A percentile compares a stretch with the other conserved stretches of the same genome.
phyloP scores from a whole-genome alignment of 163 green algal species.

The Chloromonas sp. region DNA sequence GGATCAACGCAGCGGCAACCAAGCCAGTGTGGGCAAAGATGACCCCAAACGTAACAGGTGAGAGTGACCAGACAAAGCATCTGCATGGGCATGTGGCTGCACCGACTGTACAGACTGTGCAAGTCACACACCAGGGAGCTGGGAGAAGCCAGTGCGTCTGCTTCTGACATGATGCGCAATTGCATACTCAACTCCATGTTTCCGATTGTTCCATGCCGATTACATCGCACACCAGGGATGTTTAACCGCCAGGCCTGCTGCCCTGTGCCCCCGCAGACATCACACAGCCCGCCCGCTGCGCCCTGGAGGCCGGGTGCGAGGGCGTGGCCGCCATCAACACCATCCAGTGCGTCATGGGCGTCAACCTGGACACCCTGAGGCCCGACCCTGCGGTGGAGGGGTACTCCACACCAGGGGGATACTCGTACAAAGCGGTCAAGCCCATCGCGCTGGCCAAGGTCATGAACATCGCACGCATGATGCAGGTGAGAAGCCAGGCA shows the following conservation, averaged over 20 bases:
- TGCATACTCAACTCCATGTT: too few species aligned
- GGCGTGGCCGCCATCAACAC: conserved; percentile 97
- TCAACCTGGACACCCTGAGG: conserved; percentile 91
- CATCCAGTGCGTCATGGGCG: conserved; percentile 87
- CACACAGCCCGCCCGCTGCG: conserved; percentile 52
- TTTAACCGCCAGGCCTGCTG: too few species aligned
- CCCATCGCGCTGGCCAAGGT: conserved; percentile 94
- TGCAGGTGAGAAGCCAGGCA: conserved; percentile 14
- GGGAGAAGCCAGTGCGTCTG: too few species aligned
- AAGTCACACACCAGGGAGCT: too few species aligned
- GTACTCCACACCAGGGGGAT: conserved; percentile 79
- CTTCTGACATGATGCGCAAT: too few species aligned
- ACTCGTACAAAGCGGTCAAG: conserved; percentile 83
- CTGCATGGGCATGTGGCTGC: too few species aligned
- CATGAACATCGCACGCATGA: conserved; percentile 70
- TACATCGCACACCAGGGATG: too few species aligned
- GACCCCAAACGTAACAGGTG: conserved; percentile 93
- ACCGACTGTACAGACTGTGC: too few species aligned
- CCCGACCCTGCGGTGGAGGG: conserved; percentile 92
- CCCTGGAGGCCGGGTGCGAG: conserved; percentile 68
- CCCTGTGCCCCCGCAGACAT: conserved; percentile 58
- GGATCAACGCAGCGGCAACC: conserved; percentile 80
- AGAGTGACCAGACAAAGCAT: too few species aligned
- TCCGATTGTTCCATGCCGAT: too few species aligned
- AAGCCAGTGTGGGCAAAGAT: conserved; percentile 98